These are phyloP conservation scores for Jackrogersella minutella DNA, from an alignment of 495 filamentous ascomycete genomes.

Conservation along the genomic window DNA sequence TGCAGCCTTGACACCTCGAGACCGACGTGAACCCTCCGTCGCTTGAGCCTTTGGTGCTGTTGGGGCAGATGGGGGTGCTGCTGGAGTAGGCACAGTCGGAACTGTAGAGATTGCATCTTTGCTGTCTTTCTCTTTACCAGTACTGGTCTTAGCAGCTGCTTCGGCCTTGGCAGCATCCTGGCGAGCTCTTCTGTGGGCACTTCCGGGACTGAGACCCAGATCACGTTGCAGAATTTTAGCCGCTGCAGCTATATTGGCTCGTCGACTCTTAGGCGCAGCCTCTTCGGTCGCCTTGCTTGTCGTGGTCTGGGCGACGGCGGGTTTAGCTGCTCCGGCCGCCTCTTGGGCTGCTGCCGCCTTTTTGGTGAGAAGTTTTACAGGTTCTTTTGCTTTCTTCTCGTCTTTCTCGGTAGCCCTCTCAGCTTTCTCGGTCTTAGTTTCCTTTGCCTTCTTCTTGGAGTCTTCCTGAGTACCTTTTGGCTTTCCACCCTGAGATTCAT, in stretches of 20 bases:
- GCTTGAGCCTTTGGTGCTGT: slow-evolving; percentile 44
- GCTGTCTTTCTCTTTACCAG: slow-evolving; percentile 44
- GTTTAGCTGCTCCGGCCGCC: slow-evolving; percentile 56
- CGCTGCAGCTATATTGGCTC: slow-evolving; percentile 76
- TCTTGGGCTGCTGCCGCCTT: slow-evolving; percentile 63
- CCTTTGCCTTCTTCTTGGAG: slow-evolving; percentile 65
- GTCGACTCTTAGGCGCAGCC: slow-evolving; percentile 53
- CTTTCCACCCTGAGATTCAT: slow-evolving; percentile 53
- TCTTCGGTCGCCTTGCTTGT: slow-evolving; percentile 45
- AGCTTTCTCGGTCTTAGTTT: slow-evolving; percentile 64
- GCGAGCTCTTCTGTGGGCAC: slow-evolving; percentile 61
- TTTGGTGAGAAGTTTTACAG: slow-evolving; percentile 81
- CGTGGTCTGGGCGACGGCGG: slow-evolving; percentile 48
- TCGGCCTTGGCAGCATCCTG: slow-evolving; percentile 62
- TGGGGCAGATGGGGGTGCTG: slow-evolving; percentile 37
- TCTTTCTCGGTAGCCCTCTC: slow-evolving; percentile 55
- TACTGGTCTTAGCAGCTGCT: slow-evolving; percentile 49
- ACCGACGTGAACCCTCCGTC: slow-evolving; percentile 35
- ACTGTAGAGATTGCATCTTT: slow-evolving; percentile 48
- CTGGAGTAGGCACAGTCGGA: slow-evolving; percentile 28
- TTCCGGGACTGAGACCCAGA: slow-evolving; percentile 77
- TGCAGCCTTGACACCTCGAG: slow-evolving; percentile 40
- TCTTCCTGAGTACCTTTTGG: slow-evolving; percentile 65
- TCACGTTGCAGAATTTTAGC: slow-evolving; percentile 90
- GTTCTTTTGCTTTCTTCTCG: slow-evolving; percentile 70